Evolutionary conservation across 179 eudicot genomes (phyloP), one percentile per base, ranked within the genome.

Genomic region (Carnegiea gigantea): DNA sequence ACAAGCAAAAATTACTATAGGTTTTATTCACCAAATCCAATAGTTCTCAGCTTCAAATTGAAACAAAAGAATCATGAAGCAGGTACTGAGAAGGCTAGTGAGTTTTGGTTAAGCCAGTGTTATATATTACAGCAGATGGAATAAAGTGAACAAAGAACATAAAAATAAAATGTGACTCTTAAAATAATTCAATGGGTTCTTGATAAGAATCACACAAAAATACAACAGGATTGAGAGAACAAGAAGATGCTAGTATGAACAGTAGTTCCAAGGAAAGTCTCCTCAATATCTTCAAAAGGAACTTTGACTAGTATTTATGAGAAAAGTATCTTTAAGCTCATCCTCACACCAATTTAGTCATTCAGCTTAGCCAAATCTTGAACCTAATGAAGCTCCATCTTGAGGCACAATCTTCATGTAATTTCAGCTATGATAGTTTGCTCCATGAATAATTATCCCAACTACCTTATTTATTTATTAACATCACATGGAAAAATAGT

Each of bases 1-100:
- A 82, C 40, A 28, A 65, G 10, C 75, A 78, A 77, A 53, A 46
- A 78, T 15, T 30, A 80, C 33, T 36, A 75, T 68, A 68, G 26
- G 54, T 49, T 43, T 79, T 0, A 54, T 40, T 51, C 18, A 70
- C 38, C n/a, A 72, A 76, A 57, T 59, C 68, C 49, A 33, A 33
- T 70, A 48, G 59, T 44, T 21, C 8, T 65, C 77, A 74, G 78
- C 40, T 62, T 44, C 64, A 28, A 33, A 53, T n/a, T 54, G n/a
- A 15, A 15, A 8, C 30, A 62, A 62, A 62, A n/a, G 14, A 62
- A 15, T 23, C 14, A 62, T 6, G 26, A 62, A 24, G 0, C 68
- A 23, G 68, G 4, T 54, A 54, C 62, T 48, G 14, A 54, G 15
- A 54, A 54, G 62, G 15, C 62, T 15, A 54, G 62, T 15, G 18